Conservation (phyloP, 2,329 filamentous ascomycete genomes). For the Ophiostoma angusticollis region DNA sequence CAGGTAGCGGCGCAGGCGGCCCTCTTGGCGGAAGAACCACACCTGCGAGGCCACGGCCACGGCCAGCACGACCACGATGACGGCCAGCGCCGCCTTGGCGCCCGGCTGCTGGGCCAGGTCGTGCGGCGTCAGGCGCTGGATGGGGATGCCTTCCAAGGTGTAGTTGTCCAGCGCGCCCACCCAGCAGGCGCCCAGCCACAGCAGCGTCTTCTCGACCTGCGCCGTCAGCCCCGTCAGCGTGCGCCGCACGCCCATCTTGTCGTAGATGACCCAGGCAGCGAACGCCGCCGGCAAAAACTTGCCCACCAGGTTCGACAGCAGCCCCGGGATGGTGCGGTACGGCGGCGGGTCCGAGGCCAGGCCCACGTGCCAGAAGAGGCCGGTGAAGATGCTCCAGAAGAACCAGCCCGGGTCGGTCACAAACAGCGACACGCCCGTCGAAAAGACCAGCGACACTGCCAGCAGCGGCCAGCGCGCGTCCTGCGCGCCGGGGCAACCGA, state of each 20-base stretch:
- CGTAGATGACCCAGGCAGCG: slow-evolving; percentile 75
- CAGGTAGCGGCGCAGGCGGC: slow-evolving; percentile 63
- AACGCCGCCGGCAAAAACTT: slow-evolving; percentile 81
- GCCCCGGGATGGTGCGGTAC: slow-evolving; percentile 49
- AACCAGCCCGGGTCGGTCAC: slow-evolving; percentile 67
- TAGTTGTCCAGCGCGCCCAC: slow-evolving; percentile 88
- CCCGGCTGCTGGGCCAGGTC: slow-evolving; percentile 84
- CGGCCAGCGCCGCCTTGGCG: slow-evolving; percentile 66
- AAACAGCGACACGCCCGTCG: slow-evolving; percentile 65
- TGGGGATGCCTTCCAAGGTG: slow-evolving; percentile 87
- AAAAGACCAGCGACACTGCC: slow-evolving; percentile 68
- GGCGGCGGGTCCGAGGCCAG: slow-evolving; percentile 78
- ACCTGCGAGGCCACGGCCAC: slow-evolving; percentile 61
- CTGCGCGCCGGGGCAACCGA: slow-evolving; percentile 49
- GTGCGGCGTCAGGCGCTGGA: slow-evolving; percentile 79
- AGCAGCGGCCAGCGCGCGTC: slow-evolving; percentile 80
- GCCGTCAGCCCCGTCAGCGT: slow-evolving; percentile 61
- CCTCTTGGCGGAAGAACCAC: slow-evolving; percentile 78
- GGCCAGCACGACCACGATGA: slow-evolving; percentile 60
- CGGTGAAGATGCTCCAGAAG: slow-evolving; percentile 71
- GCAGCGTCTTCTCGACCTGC: slow-evolving; percentile 76
- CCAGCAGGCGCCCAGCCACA: slow-evolving; percentile 87
- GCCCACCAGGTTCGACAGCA: slow-evolving; percentile 67
- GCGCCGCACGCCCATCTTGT: slow-evolving; percentile 64
- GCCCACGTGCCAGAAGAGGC: slow-evolving; percentile 80